phyloP scores from a whole-genome alignment of 2,329 filamentous ascomycete species.

The Ascochyta clinopodiicola region DNA sequence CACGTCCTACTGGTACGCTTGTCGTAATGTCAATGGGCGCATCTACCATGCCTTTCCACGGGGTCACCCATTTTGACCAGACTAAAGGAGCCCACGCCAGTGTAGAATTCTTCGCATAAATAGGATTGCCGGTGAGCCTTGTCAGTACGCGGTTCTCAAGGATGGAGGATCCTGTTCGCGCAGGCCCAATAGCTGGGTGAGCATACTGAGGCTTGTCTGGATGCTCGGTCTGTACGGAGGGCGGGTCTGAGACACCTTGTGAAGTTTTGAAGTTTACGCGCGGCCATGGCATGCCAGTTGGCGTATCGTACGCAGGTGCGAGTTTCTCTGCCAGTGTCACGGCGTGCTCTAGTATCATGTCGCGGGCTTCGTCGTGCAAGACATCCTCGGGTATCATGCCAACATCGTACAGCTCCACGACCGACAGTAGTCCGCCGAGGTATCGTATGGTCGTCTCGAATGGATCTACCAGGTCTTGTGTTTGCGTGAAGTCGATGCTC shows the following conservation, averaged over 20 bases:
- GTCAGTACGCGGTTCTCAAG: slow-evolving; percentile 53
- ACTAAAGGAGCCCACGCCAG: slow-evolving; percentile 54
- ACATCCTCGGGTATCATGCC: slow-evolving; percentile 47
- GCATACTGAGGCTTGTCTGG: slow-evolving; percentile 42
- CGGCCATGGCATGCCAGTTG: slow-evolving; percentile 54
- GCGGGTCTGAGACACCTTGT: slow-evolving; percentile 42
- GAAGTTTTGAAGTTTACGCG: slow-evolving; percentile 51
- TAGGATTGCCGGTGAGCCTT: slow-evolving; percentile 48
- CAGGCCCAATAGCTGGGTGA: slow-evolving; percentile 49
- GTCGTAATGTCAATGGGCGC: slow-evolving; percentile 54
- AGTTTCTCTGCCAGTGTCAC: slow-evolving; percentile 47
- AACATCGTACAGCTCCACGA: slow-evolving; percentile 52
- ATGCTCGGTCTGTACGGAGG: slow-evolving; percentile 34
- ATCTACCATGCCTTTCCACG: slow-evolving; percentile 51
- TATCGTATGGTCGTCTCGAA: slow-evolving; percentile 54
- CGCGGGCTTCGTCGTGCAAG: slow-evolving; percentile 39
- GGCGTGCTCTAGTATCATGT: slow-evolving; percentile 47
- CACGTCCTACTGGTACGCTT: slow-evolving; percentile 47
- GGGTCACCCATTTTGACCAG: slow-evolving; percentile 50
- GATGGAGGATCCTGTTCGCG: slow-evolving; percentile 53
- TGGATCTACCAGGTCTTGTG: slow-evolving; percentile 48
- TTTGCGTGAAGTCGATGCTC: slow-evolving; percentile 45
- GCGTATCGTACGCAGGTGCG: slow-evolving; percentile 50
- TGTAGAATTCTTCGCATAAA: slow-evolving; percentile 53
- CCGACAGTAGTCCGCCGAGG: slow-evolving; percentile 48